Percentiles rank a stretch among this genome's conserved stretches.
These are phyloP conservation scores for Aspergillus sp. DNA, from an alignment of 2,329 filamentous ascomycete species.

Conservation along the genomic window DNA sequence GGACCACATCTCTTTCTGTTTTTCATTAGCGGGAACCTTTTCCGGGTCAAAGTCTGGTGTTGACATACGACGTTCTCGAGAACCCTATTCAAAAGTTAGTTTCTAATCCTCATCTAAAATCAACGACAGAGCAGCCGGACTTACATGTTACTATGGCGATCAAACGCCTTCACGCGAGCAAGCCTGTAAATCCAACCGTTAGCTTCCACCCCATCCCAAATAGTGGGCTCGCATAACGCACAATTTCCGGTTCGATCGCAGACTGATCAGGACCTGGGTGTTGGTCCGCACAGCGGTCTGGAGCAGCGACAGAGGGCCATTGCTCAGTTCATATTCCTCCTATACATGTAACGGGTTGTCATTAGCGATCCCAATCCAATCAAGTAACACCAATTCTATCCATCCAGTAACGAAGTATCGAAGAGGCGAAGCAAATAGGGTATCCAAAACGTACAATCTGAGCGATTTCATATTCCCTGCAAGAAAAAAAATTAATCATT, in stretches of 20 bases:
- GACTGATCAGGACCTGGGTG: constrained; percentile 93
- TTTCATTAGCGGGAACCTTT: background rate
- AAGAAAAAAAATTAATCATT: background rate
- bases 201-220: background rate
- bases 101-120: background rate
- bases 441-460: constrained; percentile 7
- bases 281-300: constrained; percentile 95
- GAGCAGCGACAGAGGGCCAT: constrained; percentile 84
- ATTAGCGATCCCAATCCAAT: background rate
- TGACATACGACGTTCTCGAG: constrained; percentile 71
- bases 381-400: background rate
- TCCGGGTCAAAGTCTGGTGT: background rate
- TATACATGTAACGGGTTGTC: background rate
- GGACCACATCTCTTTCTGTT: constrained; percentile 93
- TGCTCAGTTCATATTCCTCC: constrained; percentile 77
- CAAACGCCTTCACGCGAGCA: constrained; percentile 96
- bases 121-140: background rate
- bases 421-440: background rate
- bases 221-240: background rate
- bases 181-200: constrained; percentile 47
- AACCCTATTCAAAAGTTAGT: constrained; percentile 45
- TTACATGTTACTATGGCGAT: constrained; percentile 95
- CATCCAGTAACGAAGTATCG: background rate
- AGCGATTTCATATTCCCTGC: constrained; percentile 14
- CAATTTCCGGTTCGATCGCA: constrained; percentile 91